Evolutionary conservation across 176 grass and related monocot genomes (phyloP), one percentile per base, ranked within the genome.

Genomic region (Juncus inflexus): DNA sequence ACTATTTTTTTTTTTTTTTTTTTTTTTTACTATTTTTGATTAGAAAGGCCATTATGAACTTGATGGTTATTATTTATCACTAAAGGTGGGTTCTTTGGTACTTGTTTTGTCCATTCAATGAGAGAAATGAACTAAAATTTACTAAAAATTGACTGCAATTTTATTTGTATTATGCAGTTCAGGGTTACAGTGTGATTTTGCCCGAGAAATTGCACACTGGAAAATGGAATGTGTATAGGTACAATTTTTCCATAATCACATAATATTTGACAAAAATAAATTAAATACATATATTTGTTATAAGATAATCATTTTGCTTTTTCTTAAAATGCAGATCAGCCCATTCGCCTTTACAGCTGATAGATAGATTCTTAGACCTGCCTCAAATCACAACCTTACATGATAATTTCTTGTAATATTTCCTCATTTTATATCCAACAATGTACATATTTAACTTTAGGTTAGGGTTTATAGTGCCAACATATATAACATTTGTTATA

Each of bases 171-270:
- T n/a, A 45, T 79, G 62, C 87, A 97, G 92, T 56, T 65, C 92
- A 91, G 69, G 82, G 87, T 15, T 97, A 91, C 80, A 88, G 92
- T 53, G 82, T 61, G 59, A 63, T 91, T 72, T 84, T 97, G 57
- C 92, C 92, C 12, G 92, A 97, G 75, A 97, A 89, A 74, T 76
- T 97, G 77, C 92, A 91, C 37, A 97, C 79, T 69, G 92, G 87
- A 69, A 97, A 91, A 64, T 97, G 92, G 87, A 89, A 97, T 74
- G 92, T 97, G 35, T 91, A 97, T 70, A 84, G 92, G 92, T 87
- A 79, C 9, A 9, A 36, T 64, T 57, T 15, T 9, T 68, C 72
- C 38, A 28, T 28, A 28, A 36, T 12, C 9, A 7, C 0, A 51
- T 53, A 37, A 10, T 35, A 45, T 67, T 7, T 35, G 15, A 55